These are phyloP conservation scores for Saccharomycopsis guyanensis DNA, from an alignment of 805 yeast species.

Conservation along the genomic window DNA sequence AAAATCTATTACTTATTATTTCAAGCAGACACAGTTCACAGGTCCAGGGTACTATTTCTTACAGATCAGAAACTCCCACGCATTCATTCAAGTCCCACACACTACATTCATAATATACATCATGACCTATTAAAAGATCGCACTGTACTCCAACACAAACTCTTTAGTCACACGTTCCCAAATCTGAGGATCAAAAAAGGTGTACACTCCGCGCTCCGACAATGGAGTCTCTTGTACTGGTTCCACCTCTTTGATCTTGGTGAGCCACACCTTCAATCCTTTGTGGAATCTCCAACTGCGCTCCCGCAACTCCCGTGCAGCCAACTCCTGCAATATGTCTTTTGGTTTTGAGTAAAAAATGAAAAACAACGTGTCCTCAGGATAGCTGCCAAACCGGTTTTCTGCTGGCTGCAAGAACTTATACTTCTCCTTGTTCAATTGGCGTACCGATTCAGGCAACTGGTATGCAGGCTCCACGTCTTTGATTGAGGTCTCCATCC, in stretches of 20 bases:
- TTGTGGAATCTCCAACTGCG: conserved; percentile 98
- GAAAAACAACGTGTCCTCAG: conserved; percentile 89
- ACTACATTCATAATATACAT: no score
- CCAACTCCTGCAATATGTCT: conserved; percentile 87
- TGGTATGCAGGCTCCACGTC: conserved; percentile 81
- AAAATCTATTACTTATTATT: no score
- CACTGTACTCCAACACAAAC: conserved; percentile 51
- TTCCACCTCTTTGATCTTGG: conserved; percentile 85
- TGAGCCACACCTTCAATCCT: conserved; percentile 92
- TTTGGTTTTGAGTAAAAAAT: conserved; percentile 91
- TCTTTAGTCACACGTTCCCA: conserved; percentile 91
- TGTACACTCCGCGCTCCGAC: conserved; percentile 82
- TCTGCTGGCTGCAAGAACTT: conserved; percentile 34
- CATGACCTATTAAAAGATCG: conserved; percentile 48
- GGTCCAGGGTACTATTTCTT: no score
- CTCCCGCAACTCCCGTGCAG: conserved; percentile 82
- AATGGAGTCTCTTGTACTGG: conserved; percentile 76
- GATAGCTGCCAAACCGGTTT: conserved; percentile 42
- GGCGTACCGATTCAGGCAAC: conserved; percentile 49
- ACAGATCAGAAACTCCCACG: no score
- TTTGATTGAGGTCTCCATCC: conserved; percentile 87
- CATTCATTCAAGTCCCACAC: no score
- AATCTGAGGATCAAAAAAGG: conserved; percentile 89
- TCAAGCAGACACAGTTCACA: no score
- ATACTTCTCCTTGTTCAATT: conserved; percentile 15